These are phyloP conservation scores for Volutella citrinella DNA, from an alignment of 2,329 filamentous ascomycete species.

Conservation along the genomic window DNA sequence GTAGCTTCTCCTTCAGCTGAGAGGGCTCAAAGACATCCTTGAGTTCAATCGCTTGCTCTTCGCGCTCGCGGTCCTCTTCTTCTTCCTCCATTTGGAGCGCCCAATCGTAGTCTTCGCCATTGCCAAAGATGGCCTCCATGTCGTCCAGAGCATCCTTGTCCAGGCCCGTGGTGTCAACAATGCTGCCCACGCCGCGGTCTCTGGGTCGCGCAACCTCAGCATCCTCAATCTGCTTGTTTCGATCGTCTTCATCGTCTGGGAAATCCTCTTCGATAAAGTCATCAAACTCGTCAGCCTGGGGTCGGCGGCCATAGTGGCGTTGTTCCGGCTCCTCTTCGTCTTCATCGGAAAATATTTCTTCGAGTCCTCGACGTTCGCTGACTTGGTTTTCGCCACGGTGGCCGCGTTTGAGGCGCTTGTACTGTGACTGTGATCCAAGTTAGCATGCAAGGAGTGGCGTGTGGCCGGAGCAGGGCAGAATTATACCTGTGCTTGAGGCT, in stretches of 20 bases:
- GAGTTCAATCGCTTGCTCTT: constrained; percentile 82
- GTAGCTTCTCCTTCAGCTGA: constrained; percentile 86
- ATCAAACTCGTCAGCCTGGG: constrained; percentile 75
- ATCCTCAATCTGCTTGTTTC: constrained; percentile 75
- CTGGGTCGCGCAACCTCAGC: constrained; percentile 82
- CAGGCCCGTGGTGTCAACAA: constrained; percentile 77
- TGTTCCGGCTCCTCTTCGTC: constrained; percentile 70
- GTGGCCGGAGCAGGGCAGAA: too few relatives aligned
- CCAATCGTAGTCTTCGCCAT: constrained; percentile 94
- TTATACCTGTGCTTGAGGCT: constrained; percentile 65
- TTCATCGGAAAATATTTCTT: constrained; percentile 94
- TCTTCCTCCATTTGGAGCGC: constrained; percentile 86
- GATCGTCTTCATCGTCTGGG: constrained; percentile 79
- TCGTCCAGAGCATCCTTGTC: constrained; percentile 93
- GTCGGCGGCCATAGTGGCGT: constrained; percentile 51
- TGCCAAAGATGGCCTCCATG: constrained; percentile 93
- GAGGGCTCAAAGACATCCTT: constrained; percentile 99
- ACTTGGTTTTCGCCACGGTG: constrained; percentile 72
- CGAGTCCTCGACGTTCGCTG: constrained; percentile 67
- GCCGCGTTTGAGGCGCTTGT: constrained; percentile 94
- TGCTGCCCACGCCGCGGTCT: constrained; percentile 64
- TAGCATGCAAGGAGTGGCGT: too few relatives aligned
- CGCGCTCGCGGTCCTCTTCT: constrained; percentile 73
- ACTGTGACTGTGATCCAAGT: constrained; percentile 68
- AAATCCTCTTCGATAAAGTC: constrained; percentile 98